A percentile compares a stretch with the other conserved stretches of the same genome.
phyloP scores from a whole-genome alignment of 2,329 filamentous ascomycete species.

The Phaeosphaeriaceae sp. region DNA sequence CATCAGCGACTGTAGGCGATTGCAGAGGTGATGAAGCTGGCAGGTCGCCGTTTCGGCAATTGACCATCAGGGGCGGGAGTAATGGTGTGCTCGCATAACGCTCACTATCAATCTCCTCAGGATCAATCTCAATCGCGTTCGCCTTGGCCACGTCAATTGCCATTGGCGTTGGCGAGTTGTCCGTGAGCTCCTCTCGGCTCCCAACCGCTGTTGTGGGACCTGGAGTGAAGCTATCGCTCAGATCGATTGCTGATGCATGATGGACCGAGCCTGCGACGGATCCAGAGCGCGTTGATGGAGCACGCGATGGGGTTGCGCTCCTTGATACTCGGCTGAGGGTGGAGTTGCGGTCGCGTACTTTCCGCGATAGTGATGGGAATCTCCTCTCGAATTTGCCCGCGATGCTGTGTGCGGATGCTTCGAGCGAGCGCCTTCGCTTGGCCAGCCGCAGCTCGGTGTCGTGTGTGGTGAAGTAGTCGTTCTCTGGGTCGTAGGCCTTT shows the following conservation, averaged over 20 bases:
- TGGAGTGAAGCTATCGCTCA: constrained; percentile 37
- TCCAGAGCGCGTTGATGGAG: constrained; percentile 75
- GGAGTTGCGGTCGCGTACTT: constrained; percentile 60
- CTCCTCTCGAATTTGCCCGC: constrained; percentile 71
- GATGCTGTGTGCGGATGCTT: constrained; percentile 68
- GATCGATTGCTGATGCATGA: constrained; percentile 48
- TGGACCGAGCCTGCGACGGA: constrained; percentile 72
- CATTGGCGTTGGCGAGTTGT: constrained; percentile 39
- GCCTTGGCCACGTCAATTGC: constrained; percentile 46
- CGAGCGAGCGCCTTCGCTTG: constrained; percentile 66
- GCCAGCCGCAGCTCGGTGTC: constrained; percentile 61
- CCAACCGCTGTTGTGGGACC: constrained; percentile 29
- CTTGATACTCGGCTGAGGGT: constrained; percentile 45
- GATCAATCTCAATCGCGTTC: constrained; percentile 58
- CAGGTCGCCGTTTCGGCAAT: constrained; percentile 60
- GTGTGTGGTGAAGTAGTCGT: constrained; percentile 68
- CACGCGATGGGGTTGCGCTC: constrained; percentile 59
- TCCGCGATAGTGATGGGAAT: constrained; percentile 61
- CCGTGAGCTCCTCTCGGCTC: constrained; percentile 45
- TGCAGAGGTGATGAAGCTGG: constrained; percentile 81
- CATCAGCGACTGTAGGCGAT: constrained; percentile 77
- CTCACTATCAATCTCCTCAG: constrained; percentile 60
- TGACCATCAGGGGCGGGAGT: constrained; percentile 79
- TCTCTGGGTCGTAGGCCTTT: constrained; percentile 68
- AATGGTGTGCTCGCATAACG: constrained; percentile 81